A percentile compares a stretch with the other conserved stretches of the same genome.
These are phyloP conservation scores for Stagonosporopsis cucurbitacearum DNA, from an alignment of 2,329 filamentous ascomycete species.

Conservation along the genomic window DNA sequence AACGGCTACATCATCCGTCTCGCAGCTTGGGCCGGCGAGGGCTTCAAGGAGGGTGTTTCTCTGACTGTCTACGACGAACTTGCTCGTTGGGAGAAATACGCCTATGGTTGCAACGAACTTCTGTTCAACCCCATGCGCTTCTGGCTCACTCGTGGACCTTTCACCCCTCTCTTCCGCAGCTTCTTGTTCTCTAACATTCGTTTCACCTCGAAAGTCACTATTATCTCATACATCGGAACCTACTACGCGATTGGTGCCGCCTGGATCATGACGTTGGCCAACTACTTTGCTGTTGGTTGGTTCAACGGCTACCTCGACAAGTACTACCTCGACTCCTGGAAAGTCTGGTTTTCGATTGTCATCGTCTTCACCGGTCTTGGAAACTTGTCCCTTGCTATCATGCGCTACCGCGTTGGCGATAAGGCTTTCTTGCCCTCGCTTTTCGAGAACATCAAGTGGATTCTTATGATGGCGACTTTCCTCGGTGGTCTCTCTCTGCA, in stretches of 20 bases:
- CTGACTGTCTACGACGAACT: constrained; percentile 74
- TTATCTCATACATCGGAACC: constrained; percentile 71
- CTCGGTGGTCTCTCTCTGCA: constrained; percentile 80
- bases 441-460: constrained; percentile 67
- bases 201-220: constrained; percentile 70
- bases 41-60: constrained; percentile 75
- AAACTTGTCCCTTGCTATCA: constrained; percentile 64
- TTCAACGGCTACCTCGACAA: constrained; percentile 76
- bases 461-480: constrained; percentile 74
- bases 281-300: constrained; percentile 75
- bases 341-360: constrained; percentile 59
- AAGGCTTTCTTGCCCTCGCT: constrained; percentile 58
- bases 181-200: constrained; percentile 67
- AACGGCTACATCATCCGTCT: constrained; percentile 71
- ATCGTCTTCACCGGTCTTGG: constrained; percentile 68
- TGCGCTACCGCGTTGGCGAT: constrained; percentile 66
- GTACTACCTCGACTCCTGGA: constrained; percentile 77
- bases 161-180: constrained; percentile 66
- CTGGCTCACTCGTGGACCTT: constrained; percentile 67
- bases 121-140: constrained; percentile 70
- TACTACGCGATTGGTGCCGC: constrained; percentile 73
- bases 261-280: constrained; percentile 67
- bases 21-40: constrained; percentile 69
- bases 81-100: constrained; percentile 61
- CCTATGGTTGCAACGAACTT: constrained; percentile 72